Evolutionary conservation across 2,329 filamentous ascomycete genomes (phyloP), one percentile per base, ranked within the genome.

Genomic region (Elsinoe australis): DNA sequence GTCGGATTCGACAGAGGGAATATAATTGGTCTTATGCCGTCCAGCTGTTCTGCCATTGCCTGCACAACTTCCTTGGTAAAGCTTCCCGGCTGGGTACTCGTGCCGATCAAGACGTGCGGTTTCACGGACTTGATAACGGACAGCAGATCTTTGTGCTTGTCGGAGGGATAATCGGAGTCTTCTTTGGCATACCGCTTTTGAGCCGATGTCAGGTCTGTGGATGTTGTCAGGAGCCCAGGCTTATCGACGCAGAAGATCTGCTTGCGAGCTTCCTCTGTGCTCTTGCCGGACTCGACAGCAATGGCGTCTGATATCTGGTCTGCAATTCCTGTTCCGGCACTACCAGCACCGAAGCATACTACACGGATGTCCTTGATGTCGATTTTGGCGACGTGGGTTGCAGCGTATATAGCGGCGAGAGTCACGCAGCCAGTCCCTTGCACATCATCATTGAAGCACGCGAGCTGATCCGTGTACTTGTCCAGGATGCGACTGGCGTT

Each of bases 371-470:
- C 85, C 6, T 71, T 66, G 32, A 94, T 69, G 46, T 82, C 78
- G 47, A 82, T 67, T 2, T 79, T 73, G 52, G 74, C 80, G 5
- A 90, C 80, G 51, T 85, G 78, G 5, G 89, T 69, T 0, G 78
- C 87, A 0, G 87, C 79, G 70, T 87, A 80, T 53, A 94, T 82
- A 1, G 84, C 87, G 0, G 87, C 87, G 0, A 94, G 74, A 0
- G 88, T 90, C 1, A 94, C 87, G 51, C 85, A 90, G 0, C 87
- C 88, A 0, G 88, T 94, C 1, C 87, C 88, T 63, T 94, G 87
- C 0, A 94, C 81, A 61, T 94, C 87, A 51, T 94, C 88, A 58
- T 94, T 94, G 72, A 95, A 94, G 63, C 87, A 94, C 0, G 87
- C 74, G 5, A 90, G 82, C 42, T 83, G 60, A 0, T 81, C 73